Conservation (phyloP, 257 asterid genomes). For the Prunella vulgaris region DNA sequence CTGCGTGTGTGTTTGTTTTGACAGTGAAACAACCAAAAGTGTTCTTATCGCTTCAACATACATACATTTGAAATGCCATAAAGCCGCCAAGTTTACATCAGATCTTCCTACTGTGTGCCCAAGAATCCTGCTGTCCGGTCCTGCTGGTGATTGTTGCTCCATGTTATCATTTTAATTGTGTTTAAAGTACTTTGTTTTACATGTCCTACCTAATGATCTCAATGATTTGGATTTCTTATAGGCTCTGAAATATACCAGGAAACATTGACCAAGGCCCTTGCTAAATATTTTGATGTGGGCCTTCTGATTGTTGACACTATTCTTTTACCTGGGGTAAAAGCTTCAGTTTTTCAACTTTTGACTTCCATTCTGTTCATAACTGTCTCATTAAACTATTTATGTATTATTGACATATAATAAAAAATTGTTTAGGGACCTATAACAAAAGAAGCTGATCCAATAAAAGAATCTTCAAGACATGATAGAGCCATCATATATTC, state of each 20-base stretch:
- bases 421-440: constrained; percentile 50
- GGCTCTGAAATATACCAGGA: constrained; percentile 96
- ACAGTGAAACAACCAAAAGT: constrained; percentile 81
- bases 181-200: background rate
- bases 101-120: constrained; percentile 87
- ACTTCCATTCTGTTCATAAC: background rate
- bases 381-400: background rate
- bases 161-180: background rate
- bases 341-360: constrained; percentile 13
- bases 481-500: constrained; percentile 67
- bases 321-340: constrained; percentile 82
- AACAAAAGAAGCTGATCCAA: constrained; percentile 58
- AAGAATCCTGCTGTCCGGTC: constrained; percentile 79
- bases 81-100: constrained; percentile 54
- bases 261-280: constrained; percentile 75
- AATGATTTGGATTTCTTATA: constrained; percentile 15
- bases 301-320: constrained; percentile 70
- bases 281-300: constrained; percentile 58
- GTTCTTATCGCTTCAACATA: constrained; percentile 77
- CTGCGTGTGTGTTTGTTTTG: constrained; percentile 17
- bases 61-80: constrained; percentile 68
- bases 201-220: constrained; percentile 8
- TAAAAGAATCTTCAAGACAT: constrained; percentile 61
- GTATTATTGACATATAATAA: constrained; percentile 3
- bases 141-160: constrained; percentile 59